Base-by-base conservation (phyloP, 2,329 filamentous ascomycete species). In the Penicillium brevicompactum region DNA sequence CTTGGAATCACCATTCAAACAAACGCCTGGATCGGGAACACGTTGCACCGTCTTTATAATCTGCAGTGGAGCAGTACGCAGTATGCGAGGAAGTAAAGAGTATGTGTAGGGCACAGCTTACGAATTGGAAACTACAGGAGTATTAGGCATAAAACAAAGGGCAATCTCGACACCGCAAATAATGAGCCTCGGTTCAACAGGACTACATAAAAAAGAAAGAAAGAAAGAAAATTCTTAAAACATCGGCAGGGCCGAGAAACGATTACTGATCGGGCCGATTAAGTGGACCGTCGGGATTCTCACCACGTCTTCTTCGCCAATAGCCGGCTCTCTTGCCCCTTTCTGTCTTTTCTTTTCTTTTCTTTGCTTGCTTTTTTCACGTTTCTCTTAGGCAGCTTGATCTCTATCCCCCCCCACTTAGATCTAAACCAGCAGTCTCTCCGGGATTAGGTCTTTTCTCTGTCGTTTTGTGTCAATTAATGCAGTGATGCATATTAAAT, bases 251-350 rank as follows among this genome's bases (percentile, higher is more conserved):
- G 8, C 52, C 52, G 52, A 50, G 31, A 22, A 16, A 11, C 16
- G 47, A 51, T 51, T 55, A 51, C 32, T 51, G 48, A 55, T 51
- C 52, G 52, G 52, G 47, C 52, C 47, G n/a, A 42, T 9, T 53
- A 38, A 34, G 52, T 55, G 47, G 42, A 31, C 27, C 13, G 13
- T 46, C 47, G 52, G 47, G 32, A 34, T 46, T 27, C 41, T 10
- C 13, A 32, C n/a, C n/a, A 18, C 8, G 7, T 41, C n/a, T 21
- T 16, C 11, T 27, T 8, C 8, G 3, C 46, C 46, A 47, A 47
- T 47, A 13, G 38, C 6, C 45, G 16, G 3, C 32, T 6, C 3
- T 24, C 14, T 41, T 4, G 31, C 22, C n/a, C 24, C 40, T 31
- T 18, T 32, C 13, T 24, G 18, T 18, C 38, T 41, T n/a, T n/a